phyloP scores from a whole-genome alignment of 1,139 yeast genomes.

The Suhomyces anneliseae region DNA sequence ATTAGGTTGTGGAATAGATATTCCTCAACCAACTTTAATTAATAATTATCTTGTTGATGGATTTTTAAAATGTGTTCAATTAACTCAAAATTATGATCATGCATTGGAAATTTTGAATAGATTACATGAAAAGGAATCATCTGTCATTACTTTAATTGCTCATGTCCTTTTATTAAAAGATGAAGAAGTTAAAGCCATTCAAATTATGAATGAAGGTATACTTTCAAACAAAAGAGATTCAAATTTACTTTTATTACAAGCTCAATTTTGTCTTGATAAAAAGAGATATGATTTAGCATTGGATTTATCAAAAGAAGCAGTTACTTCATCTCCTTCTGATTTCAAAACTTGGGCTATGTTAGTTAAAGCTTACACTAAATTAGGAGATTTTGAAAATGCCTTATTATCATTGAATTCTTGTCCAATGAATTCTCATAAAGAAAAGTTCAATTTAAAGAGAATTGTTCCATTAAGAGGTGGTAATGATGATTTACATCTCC shows the following conservation, averaged over 20 bases:
- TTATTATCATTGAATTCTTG: constrained; percentile 83
- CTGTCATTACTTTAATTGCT: constrained; percentile 57
- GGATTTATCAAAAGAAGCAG: constrained; percentile 70
- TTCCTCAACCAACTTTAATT: constrained; percentile 67
- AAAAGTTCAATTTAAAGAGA: constrained; percentile 56
- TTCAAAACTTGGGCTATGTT: constrained; percentile 80
- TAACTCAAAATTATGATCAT: constrained; percentile 62
- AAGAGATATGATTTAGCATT: constrained; percentile 71
- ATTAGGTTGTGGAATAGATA: constrained; percentile 65
- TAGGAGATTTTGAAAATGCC: constrained; percentile 73
- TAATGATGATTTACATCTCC: constrained; percentile 62
- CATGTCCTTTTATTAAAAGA: constrained; percentile 57
- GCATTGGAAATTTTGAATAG: constrained; percentile 56
- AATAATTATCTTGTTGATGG: constrained; percentile 80
- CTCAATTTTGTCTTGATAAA: constrained; percentile 68
- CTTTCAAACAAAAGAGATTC: constrained; percentile 61
- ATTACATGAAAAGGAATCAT: constrained; percentile 44
- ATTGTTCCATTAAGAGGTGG: constrained; percentile 57
- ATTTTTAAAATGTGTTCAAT: constrained; percentile 58
- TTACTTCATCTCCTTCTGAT: constrained; percentile 80
- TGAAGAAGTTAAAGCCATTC: constrained; percentile 78
- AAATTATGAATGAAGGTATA: constrained; percentile 62
- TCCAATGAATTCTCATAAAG: constrained; percentile 81
- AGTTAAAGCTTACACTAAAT: constrained; percentile 68
- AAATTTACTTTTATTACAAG: constrained; percentile 59